Base-by-base conservation (phyloP, 2,329 filamentous ascomycete species). In the Colletotrichum filicis region DNA sequence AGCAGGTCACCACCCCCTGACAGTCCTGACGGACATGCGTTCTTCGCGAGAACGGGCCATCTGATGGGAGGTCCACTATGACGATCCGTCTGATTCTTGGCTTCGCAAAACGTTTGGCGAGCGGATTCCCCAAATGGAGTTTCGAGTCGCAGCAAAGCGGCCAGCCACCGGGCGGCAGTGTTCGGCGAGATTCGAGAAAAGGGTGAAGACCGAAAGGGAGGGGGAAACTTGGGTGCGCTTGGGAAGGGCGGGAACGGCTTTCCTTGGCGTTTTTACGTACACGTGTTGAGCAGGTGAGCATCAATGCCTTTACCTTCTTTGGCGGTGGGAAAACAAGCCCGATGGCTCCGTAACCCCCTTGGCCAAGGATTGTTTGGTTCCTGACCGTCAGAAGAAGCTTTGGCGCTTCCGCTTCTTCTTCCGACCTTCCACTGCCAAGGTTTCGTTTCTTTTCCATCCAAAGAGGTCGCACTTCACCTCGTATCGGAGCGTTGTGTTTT, bases 201-300 rank as follows among this genome's bases (percentile, higher is more conserved):
- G 42, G 42, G 42, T 49, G 42, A 49, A 49, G 19, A 19, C 42
- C 42, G n/a, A 49, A 4, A 49, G 37, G 35, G 58, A 35, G 32
- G 32, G 32, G 32, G 9, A 35, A 35, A 35, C 32, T 35, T 30
- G 59, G 32, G n/a, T 46, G 26, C 14, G 26, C 14, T 35, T 8
- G n/a, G 46, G 24, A 22, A 63, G 57, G 49, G 65, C 28, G 57
- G 63, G 22, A 26, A 35, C 5, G 42, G 42, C 59, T 14, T 64
- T 32, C 30, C 65, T 72, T 72, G 69, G 69, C 65, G 60, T 63
- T 68, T 32, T 49, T 63, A 62, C 52, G 65, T 58, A 68, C 69
- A 60, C 66, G 55, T 69, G 58, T 42, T 53, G 26, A 32, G 26
- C 56, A 22, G 19, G 42, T 66, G 63, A 46, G 32, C 35, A 56